These are phyloP conservation scores for Pyricularia sp. DNA, from an alignment of 2,329 filamentous ascomycete species.

Conservation along the genomic window DNA sequence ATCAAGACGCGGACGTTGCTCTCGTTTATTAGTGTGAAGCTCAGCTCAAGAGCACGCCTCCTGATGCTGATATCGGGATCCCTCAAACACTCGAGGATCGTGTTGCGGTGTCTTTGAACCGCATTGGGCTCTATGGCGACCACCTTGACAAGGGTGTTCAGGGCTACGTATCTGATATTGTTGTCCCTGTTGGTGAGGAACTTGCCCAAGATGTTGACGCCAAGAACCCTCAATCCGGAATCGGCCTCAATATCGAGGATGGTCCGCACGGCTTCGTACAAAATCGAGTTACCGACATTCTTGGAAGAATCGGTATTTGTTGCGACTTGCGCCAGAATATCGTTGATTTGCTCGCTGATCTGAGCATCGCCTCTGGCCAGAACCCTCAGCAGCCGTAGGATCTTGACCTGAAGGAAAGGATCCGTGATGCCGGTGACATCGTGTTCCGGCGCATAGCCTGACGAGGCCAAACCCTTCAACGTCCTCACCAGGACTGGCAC, in stretches of 20 bases:
- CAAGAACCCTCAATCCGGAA: conserved; percentile 84
- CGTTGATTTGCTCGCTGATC: conserved; percentile 95
- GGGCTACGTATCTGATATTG: conserved; percentile 95
- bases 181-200: conserved; percentile 98
- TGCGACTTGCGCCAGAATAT: conserved; percentile 93
- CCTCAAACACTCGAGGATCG: conserved; percentile 88
- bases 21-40: conserved; percentile 97
- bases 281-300: conserved; percentile 95
- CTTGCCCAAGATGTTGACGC: conserved; percentile 93
- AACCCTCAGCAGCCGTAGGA: conserved; percentile 76
- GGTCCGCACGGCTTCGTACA: conserved; percentile 94
- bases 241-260: conserved; percentile 98
- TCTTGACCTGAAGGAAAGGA: conserved; percentile 95
- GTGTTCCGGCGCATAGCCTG: conserved; percentile 94
- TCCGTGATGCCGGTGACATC: conserved; percentile 98
- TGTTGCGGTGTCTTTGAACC: conserved; percentile 93
- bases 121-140: conserved; percentile 97
- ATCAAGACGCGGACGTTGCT: conserved; percentile 91
- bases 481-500: conserved; percentile 82
- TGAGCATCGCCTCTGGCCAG: conserved; percentile 77
- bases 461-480: conserved; percentile 84
- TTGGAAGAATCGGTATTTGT: conserved; percentile 98
- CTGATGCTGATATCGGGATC: conserved; percentile 98
- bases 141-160: conserved; percentile 96
- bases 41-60: conserved; percentile 88